phyloP scores from a whole-genome alignment of 495 filamentous ascomycete genomes.

The Tetracladium marchalianum region DNA sequence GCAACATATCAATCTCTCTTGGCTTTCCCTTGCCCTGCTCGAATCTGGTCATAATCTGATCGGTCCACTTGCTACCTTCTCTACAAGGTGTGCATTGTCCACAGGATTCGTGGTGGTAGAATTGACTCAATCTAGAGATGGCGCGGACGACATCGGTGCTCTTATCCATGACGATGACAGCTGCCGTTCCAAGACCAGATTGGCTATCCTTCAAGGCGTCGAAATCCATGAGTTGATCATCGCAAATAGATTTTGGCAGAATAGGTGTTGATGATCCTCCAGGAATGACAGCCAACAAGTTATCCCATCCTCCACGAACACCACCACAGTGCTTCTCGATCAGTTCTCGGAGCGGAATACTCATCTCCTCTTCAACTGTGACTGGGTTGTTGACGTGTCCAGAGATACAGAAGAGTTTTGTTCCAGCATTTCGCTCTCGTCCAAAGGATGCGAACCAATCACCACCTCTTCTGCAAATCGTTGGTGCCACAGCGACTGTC shows the following conservation, averaged over 20 bases:
- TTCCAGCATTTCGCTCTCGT: constrained; percentile 89
- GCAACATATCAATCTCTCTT: constrained; percentile 97
- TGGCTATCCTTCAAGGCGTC: constrained; percentile 97
- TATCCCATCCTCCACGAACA: constrained; percentile 95
- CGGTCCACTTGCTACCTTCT: constrained; percentile 95
- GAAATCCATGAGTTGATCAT: constrained; percentile 97
- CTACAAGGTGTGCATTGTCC: constrained; percentile 98
- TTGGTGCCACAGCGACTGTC: constrained; percentile 89
- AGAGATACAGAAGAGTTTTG: constrained; percentile 97
- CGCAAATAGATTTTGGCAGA: constrained; percentile 75
- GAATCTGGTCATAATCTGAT: constrained; percentile 96
- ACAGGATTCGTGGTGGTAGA: constrained; percentile 97
- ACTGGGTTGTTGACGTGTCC: constrained; percentile 97
- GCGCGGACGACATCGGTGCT: constrained; percentile 88
- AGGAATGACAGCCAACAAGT: constrained; percentile 87
- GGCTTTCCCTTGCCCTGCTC: constrained; percentile 79
- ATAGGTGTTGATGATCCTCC: constrained; percentile 96
- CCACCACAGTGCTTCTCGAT: constrained; percentile 98
- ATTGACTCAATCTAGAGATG: constrained; percentile 84
- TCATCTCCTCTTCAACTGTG: constrained; percentile 99
- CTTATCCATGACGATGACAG: constrained; percentile 99
- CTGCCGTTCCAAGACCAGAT: constrained; percentile 93
- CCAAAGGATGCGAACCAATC: constrained; percentile 91
- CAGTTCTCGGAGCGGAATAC: constrained; percentile 83
- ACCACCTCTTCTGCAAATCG: constrained; percentile 85